A percentile compares a stretch with the other conserved stretches of the same genome.
These are phyloP conservation scores for Talaromyces piceae DNA, from an alignment of 2,329 filamentous ascomycete genomes.

Conservation along the genomic window DNA sequence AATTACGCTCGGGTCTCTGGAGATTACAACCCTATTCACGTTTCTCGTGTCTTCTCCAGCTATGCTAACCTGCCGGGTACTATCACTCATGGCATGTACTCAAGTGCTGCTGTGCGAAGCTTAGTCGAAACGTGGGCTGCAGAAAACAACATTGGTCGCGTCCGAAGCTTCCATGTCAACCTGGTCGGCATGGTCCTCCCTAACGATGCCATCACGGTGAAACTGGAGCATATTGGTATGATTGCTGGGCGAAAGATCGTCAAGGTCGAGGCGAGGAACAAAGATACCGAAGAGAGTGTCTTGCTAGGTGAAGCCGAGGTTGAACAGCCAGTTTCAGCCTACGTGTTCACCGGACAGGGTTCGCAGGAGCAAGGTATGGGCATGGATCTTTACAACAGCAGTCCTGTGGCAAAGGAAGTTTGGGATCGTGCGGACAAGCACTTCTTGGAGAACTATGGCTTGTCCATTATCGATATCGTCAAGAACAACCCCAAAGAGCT, in stretches of 20 bases:
- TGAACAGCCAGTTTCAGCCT: conserved; percentile 92
- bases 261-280: conserved; percentile 94
- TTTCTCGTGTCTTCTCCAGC: conserved; percentile 90
- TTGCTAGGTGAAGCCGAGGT: conserved; percentile 92
- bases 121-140: conserved; percentile 98
- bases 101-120: conserved; percentile 89
- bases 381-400: conserved; percentile 96
- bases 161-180: conserved; percentile 93
- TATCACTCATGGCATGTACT: conserved; percentile 99
- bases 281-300: conserved; percentile 94
- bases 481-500: conserved; percentile 99
- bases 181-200: conserved; percentile 98
- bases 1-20: conserved; percentile 96
- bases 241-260: conserved; percentile 97
- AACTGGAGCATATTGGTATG: conserved; percentile 95
- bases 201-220: conserved; percentile 90
- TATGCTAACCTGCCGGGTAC: conserved; percentile 95
- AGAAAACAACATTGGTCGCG: conserved; percentile 95
- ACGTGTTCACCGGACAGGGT: conserved; percentile 96
- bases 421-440: conserved; percentile 98
- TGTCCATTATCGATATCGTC: conserved; percentile 97
- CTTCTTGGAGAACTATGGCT: conserved; percentile 97
- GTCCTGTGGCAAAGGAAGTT: conserved; percentile 87
- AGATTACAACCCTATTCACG: conserved; percentile 98
- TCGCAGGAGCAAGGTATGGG: conserved; percentile 99